A percentile compares a stretch with the other conserved stretches of the same genome.
Evolutionary conservation across 257 asterid genomes (phyloP).

Genomic region (Mitragyna speciosa): DNA sequence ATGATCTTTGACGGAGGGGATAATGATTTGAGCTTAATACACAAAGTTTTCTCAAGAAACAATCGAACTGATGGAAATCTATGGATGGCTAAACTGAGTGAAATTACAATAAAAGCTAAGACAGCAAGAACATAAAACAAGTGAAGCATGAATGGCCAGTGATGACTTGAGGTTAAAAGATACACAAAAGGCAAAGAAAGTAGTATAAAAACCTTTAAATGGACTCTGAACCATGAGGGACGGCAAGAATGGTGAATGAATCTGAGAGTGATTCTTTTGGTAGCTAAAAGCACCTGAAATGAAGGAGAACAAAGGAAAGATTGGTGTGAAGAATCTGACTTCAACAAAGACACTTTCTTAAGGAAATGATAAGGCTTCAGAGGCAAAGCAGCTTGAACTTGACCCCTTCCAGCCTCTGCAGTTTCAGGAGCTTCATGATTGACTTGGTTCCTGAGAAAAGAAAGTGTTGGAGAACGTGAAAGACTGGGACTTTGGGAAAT

Average conservation of each 20-base stretch:
- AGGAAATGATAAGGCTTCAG: constrained; percentile 8
- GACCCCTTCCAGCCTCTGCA: too few relatives aligned
- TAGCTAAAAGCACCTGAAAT: constrained; percentile 34
- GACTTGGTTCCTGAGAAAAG: constrained; percentile 21
- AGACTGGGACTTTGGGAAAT: constrained; percentile 38
- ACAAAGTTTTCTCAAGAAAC: constrained; percentile 33
- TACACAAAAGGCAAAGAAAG: constrained; percentile 38
- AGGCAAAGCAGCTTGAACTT: constrained; percentile 8
- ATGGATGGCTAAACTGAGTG: constrained; percentile 33
- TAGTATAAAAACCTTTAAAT: constrained; percentile 34
- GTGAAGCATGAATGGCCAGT: constrained; percentile 31
- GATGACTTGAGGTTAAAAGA: constrained; percentile 28
- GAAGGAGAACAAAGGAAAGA: constrained; percentile 32
- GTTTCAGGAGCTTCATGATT: constrained; percentile 9
- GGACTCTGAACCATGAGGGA: constrained; percentile 39
- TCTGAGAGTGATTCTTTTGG: constrained; percentile 37
- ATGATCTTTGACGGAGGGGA: constrained; percentile 21
- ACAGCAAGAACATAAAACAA: constrained; percentile 26
- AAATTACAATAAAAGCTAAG: constrained; percentile 29
- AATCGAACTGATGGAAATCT: constrained; percentile 35
- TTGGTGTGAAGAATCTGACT: constrained; percentile 20
- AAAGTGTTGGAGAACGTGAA: constrained; percentile 31
- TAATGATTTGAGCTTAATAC: constrained; percentile 25
- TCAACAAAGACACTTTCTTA: constrained; percentile 11
- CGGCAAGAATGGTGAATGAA: constrained; percentile 40